Conservation (phyloP, 331 rosid species). For the Stylosanthes scabra region DNA sequence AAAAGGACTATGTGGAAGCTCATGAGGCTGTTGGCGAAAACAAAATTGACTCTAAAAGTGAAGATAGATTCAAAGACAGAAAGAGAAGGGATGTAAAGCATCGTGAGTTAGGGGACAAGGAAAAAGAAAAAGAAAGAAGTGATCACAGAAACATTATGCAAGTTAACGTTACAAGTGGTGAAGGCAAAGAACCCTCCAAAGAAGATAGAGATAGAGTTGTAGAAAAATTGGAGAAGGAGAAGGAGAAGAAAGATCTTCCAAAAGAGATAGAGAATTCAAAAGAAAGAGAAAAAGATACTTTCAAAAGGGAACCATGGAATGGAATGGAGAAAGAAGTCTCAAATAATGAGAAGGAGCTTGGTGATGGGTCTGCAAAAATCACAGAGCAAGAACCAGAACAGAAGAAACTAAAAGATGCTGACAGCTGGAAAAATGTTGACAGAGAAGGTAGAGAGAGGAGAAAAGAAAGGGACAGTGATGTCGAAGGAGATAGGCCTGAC, state of each 20-base stretch:
- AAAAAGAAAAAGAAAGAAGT: constrained; percentile 90
- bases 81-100: constrained; percentile 84
- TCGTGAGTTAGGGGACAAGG: constrained; percentile 91
- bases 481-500: constrained; percentile 76
- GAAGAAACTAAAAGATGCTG: constrained; percentile 77
- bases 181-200: constrained; percentile 68
- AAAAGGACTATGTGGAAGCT: constrained; percentile 66
- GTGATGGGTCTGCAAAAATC: constrained; percentile 64
- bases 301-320: constrained; percentile 71
- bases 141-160: constrained; percentile 70
- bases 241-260: constrained; percentile 72
- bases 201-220: constrained; percentile 78
- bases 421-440: constrained; percentile 74
- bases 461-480: constrained; percentile 75
- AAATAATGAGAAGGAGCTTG: constrained; percentile 71
- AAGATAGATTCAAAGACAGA: constrained; percentile 82
- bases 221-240: constrained; percentile 83
- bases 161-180: constrained; percentile 58
- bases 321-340: constrained; percentile 68
- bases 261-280: constrained; percentile 73
- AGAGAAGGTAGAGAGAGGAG: constrained; percentile 82
- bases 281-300: constrained; percentile 74
- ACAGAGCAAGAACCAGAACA: constrained; percentile 71
- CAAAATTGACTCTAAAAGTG: constrained; percentile 80
- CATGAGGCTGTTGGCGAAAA: constrained; percentile 86